phyloP scores from a whole-genome alignment of 2,329 filamentous ascomycete species.

The Phaeophleospora eucalypticola region DNA sequence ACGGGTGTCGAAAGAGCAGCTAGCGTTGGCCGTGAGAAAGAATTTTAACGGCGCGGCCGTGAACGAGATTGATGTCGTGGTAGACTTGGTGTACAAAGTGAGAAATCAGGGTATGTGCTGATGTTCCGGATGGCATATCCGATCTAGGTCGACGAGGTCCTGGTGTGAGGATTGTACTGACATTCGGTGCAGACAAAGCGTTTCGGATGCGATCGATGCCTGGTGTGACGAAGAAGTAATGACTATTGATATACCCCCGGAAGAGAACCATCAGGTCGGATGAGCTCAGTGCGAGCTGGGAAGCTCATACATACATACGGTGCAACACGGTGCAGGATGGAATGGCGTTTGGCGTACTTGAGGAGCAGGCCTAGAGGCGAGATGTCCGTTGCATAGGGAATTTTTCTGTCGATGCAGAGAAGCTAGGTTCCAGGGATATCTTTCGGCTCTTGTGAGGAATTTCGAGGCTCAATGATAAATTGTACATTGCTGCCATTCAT shows the following conservation, averaged over 20 bases:
- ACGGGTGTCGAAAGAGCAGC: slow-evolving; percentile 66
- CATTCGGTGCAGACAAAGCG: slow-evolving; percentile 38
- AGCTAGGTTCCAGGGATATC: too few relatives aligned
- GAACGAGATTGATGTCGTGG: slow-evolving; percentile 77
- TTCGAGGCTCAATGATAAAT: too few relatives aligned
- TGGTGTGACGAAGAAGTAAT: slow-evolving; percentile 20
- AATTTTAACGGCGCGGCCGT: slow-evolving; percentile 79
- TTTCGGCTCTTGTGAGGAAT: too few relatives aligned
- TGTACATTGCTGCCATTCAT: too few relatives aligned
- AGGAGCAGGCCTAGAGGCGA: too few relatives aligned
- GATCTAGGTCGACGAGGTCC: too few relatives aligned
- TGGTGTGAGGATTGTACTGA: slow-evolving; percentile 9
- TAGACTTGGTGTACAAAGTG: slow-evolving; percentile 71
- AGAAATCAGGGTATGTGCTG: slow-evolving; percentile 52
- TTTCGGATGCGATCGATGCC: slow-evolving; percentile 45
- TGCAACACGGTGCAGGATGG: background rate
- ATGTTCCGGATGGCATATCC: too few relatives aligned
- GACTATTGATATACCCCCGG: background rate
- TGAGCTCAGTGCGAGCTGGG: background rate
- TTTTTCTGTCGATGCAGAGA: too few relatives aligned
- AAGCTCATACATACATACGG: background rate
- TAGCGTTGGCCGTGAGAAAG: slow-evolving; percentile 69
- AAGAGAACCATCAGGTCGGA: background rate
- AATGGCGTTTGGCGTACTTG: background rate
- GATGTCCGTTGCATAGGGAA: too few relatives aligned